phyloP scores from a whole-genome alignment of 257 asterid species.

The Oldenlandia corymbosa region DNA sequence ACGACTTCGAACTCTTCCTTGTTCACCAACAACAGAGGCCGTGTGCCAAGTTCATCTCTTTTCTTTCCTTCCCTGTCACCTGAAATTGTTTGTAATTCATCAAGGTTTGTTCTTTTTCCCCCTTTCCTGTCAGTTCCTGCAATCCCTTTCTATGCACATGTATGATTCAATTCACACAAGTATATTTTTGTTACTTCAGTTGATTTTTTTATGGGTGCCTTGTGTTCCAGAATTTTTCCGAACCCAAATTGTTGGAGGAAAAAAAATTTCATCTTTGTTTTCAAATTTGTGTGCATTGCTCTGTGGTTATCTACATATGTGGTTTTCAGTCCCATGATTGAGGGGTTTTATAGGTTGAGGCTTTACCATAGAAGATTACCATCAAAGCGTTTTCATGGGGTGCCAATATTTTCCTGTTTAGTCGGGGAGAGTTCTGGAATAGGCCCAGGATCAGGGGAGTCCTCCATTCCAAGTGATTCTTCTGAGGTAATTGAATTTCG shows the following conservation, averaged over 20 bases:
- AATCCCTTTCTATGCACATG: no score
- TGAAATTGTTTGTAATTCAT: slow-evolving; percentile 17
- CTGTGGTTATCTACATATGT: neutral
- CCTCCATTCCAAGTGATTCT: slow-evolving; percentile 35
- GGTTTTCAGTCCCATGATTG: neutral
- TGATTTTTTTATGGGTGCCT: neutral
- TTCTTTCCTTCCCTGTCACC: slow-evolving; percentile 17
- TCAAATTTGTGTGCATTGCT: neutral
- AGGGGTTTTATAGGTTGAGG: slow-evolving; percentile 37
- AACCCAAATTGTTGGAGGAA: neutral
- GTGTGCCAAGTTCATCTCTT: slow-evolving; percentile 20
- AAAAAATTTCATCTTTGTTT: slow-evolving; percentile 4
- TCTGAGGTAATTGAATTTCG: slow-evolving; percentile 29
- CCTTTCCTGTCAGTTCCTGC: neutral
- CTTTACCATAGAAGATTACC: slow-evolving; percentile 27
- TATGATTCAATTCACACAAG: neutral
- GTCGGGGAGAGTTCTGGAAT: slow-evolving; percentile 37
- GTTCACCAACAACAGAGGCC: slow-evolving; percentile 16
- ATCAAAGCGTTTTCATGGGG: slow-evolving; percentile 20
- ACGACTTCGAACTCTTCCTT: slow-evolving; percentile 12
- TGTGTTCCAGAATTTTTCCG: neutral
- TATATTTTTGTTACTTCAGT: neutral
- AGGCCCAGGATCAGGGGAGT: slow-evolving; percentile 25
- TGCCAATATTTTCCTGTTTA: slow-evolving; percentile 41
- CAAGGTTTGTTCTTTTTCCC: slow-evolving; percentile 30